A percentile compares a stretch with the other conserved stretches of the same genome.
Conservation (phyloP, 129 eudicot species). For the Dittrichia graveolens region DNA sequence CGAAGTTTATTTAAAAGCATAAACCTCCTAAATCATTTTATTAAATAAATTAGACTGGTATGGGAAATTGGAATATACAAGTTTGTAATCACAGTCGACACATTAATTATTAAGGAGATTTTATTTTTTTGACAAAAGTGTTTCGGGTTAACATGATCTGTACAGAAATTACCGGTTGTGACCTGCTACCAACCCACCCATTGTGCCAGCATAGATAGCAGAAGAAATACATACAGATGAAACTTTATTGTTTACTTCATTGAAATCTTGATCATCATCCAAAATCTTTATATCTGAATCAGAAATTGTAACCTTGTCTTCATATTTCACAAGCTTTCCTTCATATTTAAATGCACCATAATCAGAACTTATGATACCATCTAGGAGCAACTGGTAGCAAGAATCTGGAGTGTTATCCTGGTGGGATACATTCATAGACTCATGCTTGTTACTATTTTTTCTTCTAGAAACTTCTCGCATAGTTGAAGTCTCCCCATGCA, state of each 20-base stretch:
- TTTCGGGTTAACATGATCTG: too few species aligned
- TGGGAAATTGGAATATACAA: too few species aligned
- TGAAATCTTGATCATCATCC: slow-evolving; percentile 24
- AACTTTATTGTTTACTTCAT: slow-evolving; percentile 25
- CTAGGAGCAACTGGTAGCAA: slow-evolving; percentile 20
- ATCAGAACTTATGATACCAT: slow-evolving; percentile 1
- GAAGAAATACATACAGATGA: slow-evolving; percentile 30
- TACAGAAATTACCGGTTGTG: too few species aligned
- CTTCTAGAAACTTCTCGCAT: slow-evolving; percentile 14
- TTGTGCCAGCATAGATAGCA: neutral
- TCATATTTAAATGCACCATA: neutral
- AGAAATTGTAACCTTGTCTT: slow-evolving; percentile 7
- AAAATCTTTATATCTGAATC: slow-evolving; percentile 31
- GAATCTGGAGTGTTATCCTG: neutral
- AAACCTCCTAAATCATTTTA: too few species aligned
- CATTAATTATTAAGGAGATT: too few species aligned
- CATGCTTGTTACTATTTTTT: neutral
- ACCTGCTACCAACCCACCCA: too few species aligned
- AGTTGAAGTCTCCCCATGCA: slow-evolving; percentile 5
- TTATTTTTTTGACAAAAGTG: too few species aligned
- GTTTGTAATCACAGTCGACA: too few species aligned
- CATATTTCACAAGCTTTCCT: slow-evolving; percentile 22
- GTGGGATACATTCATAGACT: neutral
- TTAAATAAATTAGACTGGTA: too few species aligned
- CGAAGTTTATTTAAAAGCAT: too few species aligned